Conservation (phyloP, 2,329 filamentous ascomycete species). For the Penicillium sp. region DNA sequence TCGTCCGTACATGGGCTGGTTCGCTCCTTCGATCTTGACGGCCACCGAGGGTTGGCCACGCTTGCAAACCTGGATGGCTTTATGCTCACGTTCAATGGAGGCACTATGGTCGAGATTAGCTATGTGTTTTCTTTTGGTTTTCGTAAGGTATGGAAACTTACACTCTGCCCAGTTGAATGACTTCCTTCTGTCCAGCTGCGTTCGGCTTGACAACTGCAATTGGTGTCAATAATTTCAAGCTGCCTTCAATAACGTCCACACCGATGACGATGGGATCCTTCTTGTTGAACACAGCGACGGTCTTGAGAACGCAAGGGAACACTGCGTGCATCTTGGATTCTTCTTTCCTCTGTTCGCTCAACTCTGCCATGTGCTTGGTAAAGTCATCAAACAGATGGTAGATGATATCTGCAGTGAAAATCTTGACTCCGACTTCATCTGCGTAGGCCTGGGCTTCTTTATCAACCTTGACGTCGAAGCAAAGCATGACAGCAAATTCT, state of each 20-base stretch:
- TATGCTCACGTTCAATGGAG: conserved; percentile 96
- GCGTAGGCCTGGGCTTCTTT: conserved; percentile 91
- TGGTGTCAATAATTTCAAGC: conserved; percentile 80
- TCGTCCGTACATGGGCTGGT: conserved; percentile 90
- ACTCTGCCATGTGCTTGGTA: conserved; percentile 85
- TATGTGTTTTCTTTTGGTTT: conserved; percentile 3
- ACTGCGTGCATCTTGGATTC: conserved; percentile 93
- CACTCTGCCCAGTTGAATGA: conserved; percentile 86
- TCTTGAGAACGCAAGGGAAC: conserved; percentile 87
- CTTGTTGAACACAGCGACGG: conserved; percentile 98
- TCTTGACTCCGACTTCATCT: conserved; percentile 90
- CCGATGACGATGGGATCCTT: conserved; percentile 91
- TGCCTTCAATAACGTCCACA: conserved; percentile 91
- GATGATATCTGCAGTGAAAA: conserved; percentile 98
- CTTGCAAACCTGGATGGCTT: conserved; percentile 86
- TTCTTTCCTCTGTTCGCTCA: conserved; percentile 89
- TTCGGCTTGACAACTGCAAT: conserved; percentile 84
- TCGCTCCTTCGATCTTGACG: conserved; percentile 90
- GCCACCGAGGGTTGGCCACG: conserved; percentile 96
- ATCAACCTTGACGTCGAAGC: conserved; percentile 99
- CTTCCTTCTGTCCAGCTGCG: conserved; percentile 75
- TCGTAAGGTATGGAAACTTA: conserved; percentile 50
- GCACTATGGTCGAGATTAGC: conserved; percentile 56
- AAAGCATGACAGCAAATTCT: conserved; percentile 98
- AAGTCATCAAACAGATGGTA: conserved; percentile 98